phyloP scores from a whole-genome alignment of 1,139 yeast genomes.

The Kodamaea suecica region DNA sequence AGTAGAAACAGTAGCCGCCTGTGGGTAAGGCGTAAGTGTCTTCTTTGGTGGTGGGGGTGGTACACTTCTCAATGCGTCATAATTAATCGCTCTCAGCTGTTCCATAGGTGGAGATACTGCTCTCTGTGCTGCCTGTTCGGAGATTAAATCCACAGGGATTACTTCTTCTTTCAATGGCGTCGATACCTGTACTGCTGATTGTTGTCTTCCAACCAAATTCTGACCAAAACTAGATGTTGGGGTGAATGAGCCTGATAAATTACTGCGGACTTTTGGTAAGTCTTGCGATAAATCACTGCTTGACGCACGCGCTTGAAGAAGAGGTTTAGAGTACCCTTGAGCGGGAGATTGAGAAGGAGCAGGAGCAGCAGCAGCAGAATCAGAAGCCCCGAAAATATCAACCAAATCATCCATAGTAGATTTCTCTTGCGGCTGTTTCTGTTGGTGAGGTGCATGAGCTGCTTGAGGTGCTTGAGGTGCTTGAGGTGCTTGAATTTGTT shows the following conservation, averaged over 20 bases:
- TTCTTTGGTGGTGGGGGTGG: slow-evolving; percentile 43
- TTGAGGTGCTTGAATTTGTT: slow-evolving; percentile 17
- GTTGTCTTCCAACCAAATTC: slow-evolving; percentile 39
- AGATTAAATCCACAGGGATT: background rate
- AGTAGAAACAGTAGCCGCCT: slow-evolving; percentile 1
- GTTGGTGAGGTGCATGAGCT: slow-evolving; percentile 12
- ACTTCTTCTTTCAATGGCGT: background rate
- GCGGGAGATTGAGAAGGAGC: slow-evolving; percentile 21
- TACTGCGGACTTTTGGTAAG: slow-evolving; percentile 38
- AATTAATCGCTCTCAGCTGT: slow-evolving; percentile 30
- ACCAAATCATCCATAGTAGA: slow-evolving; percentile 69
- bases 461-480: slow-evolving; percentile 15
- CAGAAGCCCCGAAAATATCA: slow-evolving; percentile 50
- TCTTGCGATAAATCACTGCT: slow-evolving; percentile 40
- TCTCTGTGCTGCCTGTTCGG: background rate
- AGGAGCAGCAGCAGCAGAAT: slow-evolving; percentile 20
- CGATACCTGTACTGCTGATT: slow-evolving; percentile 6
- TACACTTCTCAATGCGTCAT: slow-evolving; percentile 47
- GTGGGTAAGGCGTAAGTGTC: slow-evolving; percentile 10
- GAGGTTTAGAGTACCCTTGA: slow-evolving; percentile 18
- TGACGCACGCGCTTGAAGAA: slow-evolving; percentile 20
- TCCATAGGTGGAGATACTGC: slow-evolving; percentile 4
- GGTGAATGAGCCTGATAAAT: slow-evolving; percentile 37
- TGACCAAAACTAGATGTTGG: slow-evolving; percentile 77
- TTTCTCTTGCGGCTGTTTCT: slow-evolving; percentile 19